Base-by-base conservation (phyloP, 2,329 filamentous ascomycete species). In the Aspergillus ochraceus region DNA sequence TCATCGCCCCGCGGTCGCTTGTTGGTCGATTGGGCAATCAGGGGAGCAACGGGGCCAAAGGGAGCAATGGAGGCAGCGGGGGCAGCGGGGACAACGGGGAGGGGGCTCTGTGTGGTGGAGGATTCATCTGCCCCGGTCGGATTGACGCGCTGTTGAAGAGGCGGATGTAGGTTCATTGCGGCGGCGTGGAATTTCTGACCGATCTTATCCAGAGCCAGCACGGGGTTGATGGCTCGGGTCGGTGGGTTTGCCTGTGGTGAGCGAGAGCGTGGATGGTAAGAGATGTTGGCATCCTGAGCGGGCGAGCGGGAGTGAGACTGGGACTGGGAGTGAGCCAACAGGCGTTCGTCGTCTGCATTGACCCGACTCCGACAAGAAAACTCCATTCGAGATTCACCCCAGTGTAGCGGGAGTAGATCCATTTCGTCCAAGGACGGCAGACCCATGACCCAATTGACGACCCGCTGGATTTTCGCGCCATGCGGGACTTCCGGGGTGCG, bases 1-100 rank as follows among this genome's bases (percentile, higher is more conserved):
- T 61, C 49, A 10, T 55, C 52, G 4, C 66, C 65, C n/a, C 58
- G 60, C 8, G 55, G 55, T 47, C 65, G 52, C 45, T 67, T 67
- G 11, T 55, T 51, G 39, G 24, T 46, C 20, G 49, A 2, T 9
- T 51, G 45, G 24, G 50, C 20, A 11, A 54, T 29, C 22, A 24
- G 32, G 20, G 54, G 50, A n/a, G 47, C 24, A 19, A 45, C 49
- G 8, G 22, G 55, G 4, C 12, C 52, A 19, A 57, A 52, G 32
- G 58, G 52, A 24, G 24, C 24, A 24, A 24, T 24, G 24, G 22
- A 24, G 22, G 22, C 22, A 24, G 22, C 22, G 20, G 54, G 50
- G 14, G 47, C 24, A 19, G 32, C 49, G 8, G 22, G 51, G 4
- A 10, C 52, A 22, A 57, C 54, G 32, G 58, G 52, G 22, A 51